Evolutionary conservation across 768 basidiomycete species (phyloP).

Genomic region (Termitomyces sp.): DNA sequence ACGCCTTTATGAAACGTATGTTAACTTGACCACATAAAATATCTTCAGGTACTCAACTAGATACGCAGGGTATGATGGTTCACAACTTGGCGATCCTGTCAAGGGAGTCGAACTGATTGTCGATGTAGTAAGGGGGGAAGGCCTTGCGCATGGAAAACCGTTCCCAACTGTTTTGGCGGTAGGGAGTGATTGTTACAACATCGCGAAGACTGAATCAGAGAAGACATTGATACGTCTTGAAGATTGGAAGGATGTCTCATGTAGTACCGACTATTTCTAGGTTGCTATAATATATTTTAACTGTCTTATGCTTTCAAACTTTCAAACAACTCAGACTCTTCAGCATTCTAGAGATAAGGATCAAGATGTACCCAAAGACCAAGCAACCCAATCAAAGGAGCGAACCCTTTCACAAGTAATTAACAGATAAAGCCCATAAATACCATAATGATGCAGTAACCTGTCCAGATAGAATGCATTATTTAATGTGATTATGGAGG

Average conservation of each 20-base stretch:
- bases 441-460: too few species aligned
- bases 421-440: too few species aligned
- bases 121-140: conserved; percentile 35
- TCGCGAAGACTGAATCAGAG: conserved; percentile 6
- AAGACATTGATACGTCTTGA: conserved; percentile 14
- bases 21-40: neutral
- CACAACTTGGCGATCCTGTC: conserved; percentile 35
- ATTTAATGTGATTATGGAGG: too few species aligned
- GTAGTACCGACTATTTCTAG: neutral
- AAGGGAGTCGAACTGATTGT: conserved; percentile 28
- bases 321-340: too few species aligned
- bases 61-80: conserved; percentile 27
- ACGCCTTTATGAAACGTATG: conserved; percentile 26
- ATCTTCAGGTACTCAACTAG: neutral
- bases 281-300: neutral
- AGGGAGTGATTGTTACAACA: neutral
- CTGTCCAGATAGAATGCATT: too few species aligned
- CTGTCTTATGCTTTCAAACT: too few species aligned
- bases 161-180: conserved; percentile 35
- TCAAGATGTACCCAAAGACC: too few species aligned
- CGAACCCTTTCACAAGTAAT: too few species aligned
- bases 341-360: too few species aligned
- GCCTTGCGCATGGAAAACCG: conserved; percentile 32
- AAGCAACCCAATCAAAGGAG: too few species aligned
- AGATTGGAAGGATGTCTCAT: conserved; percentile 23